Percentiles rank a stretch among this genome's conserved stretches.
Conservation (phyloP, 2,329 filamentous ascomycete genomes). For the Beauveria australis region DNA sequence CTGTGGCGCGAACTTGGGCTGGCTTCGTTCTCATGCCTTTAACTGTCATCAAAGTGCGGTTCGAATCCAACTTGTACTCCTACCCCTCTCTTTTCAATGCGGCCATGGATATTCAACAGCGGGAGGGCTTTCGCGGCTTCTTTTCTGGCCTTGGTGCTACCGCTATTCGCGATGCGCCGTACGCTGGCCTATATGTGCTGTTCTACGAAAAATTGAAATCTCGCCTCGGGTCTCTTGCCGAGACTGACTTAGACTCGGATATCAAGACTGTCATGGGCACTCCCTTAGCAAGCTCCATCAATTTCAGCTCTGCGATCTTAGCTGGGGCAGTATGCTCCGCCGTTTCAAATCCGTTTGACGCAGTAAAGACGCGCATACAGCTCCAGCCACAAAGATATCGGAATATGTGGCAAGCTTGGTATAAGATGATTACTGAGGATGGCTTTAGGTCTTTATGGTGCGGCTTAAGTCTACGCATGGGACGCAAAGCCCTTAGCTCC, state of each 20-base stretch:
- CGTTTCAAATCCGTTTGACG: conserved; percentile 93
- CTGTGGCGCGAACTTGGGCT: conserved; percentile 73
- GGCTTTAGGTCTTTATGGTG: conserved; percentile 75
- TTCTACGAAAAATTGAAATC: conserved; percentile 84
- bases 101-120: conserved; percentile 61
- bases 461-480: conserved; percentile 78
- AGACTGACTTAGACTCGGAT: not conserved
- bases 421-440: conserved; percentile 73
- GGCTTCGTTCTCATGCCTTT: conserved; percentile 92
- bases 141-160: conserved; percentile 93
- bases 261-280: conserved; percentile 21
- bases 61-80: conserved; percentile 78
- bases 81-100: conserved; percentile 73
- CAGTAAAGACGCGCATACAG: conserved; percentile 90
- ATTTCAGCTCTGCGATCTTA: conserved; percentile 74
- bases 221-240: conserved; percentile 33
- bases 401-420: conserved; percentile 72
- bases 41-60: conserved; percentile 93
- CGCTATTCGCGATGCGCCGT: conserved; percentile 87
- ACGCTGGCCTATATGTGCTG: conserved; percentile 88
- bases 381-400: conserved; percentile 74
- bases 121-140: conserved; percentile 73
- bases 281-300: conserved; percentile 53
- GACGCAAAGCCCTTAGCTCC: conserved; percentile 82
- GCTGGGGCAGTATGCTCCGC: conserved; percentile 78